These are phyloP conservation scores for Endothia cerciana DNA, from an alignment of 2,329 filamentous ascomycete genomes.

Conservation along the genomic window DNA sequence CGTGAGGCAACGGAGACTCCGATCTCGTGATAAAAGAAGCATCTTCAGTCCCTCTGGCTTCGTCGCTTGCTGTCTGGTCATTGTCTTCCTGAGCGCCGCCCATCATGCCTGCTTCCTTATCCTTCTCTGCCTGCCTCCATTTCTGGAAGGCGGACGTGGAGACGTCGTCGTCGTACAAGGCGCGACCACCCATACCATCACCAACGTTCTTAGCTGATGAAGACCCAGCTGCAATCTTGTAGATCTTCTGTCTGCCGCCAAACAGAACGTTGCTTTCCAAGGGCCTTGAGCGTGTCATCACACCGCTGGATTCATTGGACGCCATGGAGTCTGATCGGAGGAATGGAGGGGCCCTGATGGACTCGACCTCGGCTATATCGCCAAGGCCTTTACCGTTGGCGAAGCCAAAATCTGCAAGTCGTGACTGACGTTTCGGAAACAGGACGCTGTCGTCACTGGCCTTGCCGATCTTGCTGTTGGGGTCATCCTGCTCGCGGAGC, in stretches of 20 bases:
- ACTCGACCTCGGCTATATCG: slow-evolving; percentile 91
- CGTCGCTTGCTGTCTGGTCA: slow-evolving; percentile 41
- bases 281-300: slow-evolving; percentile 84
- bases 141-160: slow-evolving; percentile 82
- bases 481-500: slow-evolving; percentile 93
- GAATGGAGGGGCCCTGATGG: slow-evolving; percentile 64
- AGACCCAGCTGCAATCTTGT: slow-evolving; percentile 70
- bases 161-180: slow-evolving; percentile 87
- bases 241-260: slow-evolving; percentile 93
- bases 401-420: slow-evolving; percentile 71
- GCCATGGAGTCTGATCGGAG: slow-evolving; percentile 68
- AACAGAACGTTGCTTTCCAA: slow-evolving; percentile 92
- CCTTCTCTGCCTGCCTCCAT: slow-evolving; percentile 65
- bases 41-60: slow-evolving; percentile 37
- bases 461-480: slow-evolving; percentile 85
- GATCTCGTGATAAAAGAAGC: slow-evolving; percentile 45
- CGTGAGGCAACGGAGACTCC: slow-evolving; percentile 61
- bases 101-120: slow-evolving; percentile 43
- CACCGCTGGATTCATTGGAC: slow-evolving; percentile 70
- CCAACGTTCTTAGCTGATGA: slow-evolving; percentile 46
- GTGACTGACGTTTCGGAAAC: slow-evolving; percentile 78
- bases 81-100: slow-evolving; percentile 46
- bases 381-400: slow-evolving; percentile 59
- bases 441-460: slow-evolving; percentile 94
- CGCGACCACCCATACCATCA: slow-evolving; percentile 64